Base-by-base conservation (phyloP, 2,329 filamentous ascomycete species). In the Didymella glomerata region DNA sequence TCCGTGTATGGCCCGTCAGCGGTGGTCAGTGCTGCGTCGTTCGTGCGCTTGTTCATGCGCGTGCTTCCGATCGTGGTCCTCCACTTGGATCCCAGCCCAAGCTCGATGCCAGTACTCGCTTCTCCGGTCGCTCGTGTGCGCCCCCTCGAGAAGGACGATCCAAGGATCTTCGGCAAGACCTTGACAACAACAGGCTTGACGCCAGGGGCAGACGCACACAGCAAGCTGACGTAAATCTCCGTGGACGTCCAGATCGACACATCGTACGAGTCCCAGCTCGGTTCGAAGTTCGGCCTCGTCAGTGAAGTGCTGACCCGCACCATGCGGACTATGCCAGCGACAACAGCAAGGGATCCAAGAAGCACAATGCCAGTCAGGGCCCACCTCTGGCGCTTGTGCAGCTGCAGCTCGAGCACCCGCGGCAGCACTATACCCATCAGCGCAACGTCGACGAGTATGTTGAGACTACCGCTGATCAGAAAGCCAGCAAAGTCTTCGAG, bases 251-350 rank as follows among this genome's bases (percentile, higher is more conserved):
- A 70, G 38, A 69, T 69, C 3, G 63, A 65, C 2, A 70, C 54
- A 36, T 70, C 68, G 59, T 68, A 70, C 30, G 60, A 44, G 32
- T 70, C 65, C 68, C 66, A 70, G 11, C 60, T 57, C 2, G 68
- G 60, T 27, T 70, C 68, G 27, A 66, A 63, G 56, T 63, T 27
- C 6, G 48, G 45, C 49, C 56, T 64, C 3, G 10, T 22, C 10
- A 70, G 30, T 9, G 56, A 57, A 2, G 22, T 47, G 22, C 62
- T 54, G 9, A 70, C 63, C 22, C 64, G 67, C 2, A 67, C 53
- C 57, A 67, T 62, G 25, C 67, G 67, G 1, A 63, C 45, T 28
- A 68, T 57, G 9, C 68, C 64, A 9, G 68, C 68, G n/a, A 54
- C 48, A 4, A 57, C 67, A 32, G 63, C 63, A 13, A 69, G 49